Conservation (phyloP, 148 eudicot genomes). For the Cornus florida region DNA sequence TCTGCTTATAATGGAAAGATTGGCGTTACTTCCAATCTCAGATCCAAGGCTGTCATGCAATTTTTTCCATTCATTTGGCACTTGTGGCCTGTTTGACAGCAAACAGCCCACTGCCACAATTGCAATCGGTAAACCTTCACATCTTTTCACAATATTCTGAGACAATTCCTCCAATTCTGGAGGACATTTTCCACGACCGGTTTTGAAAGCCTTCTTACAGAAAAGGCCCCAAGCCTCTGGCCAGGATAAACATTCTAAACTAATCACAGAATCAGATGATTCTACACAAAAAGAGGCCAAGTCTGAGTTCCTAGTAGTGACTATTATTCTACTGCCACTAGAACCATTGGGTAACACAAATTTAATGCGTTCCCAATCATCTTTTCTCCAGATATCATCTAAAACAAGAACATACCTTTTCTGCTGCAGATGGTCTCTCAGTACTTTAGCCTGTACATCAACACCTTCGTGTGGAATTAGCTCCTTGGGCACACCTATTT, state of each 20-base stretch:
- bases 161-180: conserved; percentile 13
- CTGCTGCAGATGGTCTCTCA: conserved; percentile 1
- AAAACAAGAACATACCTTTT: conserved; percentile 31
- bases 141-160: conserved; percentile 24
- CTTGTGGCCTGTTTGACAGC: conserved; percentile 21
- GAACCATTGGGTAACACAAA: conserved; percentile 9
- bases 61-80: conserved; percentile 25
- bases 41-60: conserved; percentile 20
- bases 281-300: conserved; percentile 12
- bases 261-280: not conserved
- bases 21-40: not conserved
- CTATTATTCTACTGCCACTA: conserved; percentile 15
- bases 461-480: not conserved
- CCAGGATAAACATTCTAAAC: not conserved
- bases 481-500: conserved; percentile 5
- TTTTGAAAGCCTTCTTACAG: conserved; percentile 21
- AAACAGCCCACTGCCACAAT: conserved; percentile 24
- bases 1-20: conserved; percentile 1
- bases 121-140: conserved; percentile 41
- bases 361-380: conserved; percentile 14
- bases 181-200: conserved; percentile 12
- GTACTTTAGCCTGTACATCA: not conserved
- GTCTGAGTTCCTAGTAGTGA: conserved; percentile 14
- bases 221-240: conserved; percentile 2
- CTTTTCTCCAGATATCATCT: conserved; percentile 22